Evolutionary conservation across 2,329 filamentous ascomycete species (phyloP), one percentile per base, ranked within the genome.

Genomic region (Aspergillus aculeatus): DNA sequence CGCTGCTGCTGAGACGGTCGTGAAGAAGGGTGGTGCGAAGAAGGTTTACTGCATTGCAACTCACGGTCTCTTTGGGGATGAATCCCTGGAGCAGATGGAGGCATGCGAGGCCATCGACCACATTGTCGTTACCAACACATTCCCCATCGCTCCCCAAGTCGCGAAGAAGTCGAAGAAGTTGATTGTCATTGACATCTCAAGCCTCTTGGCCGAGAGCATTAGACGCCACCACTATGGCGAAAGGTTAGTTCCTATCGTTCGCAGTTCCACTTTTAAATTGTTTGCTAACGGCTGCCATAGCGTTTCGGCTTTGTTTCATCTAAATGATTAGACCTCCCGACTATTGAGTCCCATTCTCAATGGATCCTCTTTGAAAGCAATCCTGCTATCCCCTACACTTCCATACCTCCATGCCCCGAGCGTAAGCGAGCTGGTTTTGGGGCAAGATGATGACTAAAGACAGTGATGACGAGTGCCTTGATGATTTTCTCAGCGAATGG

Each of bases 1-100:
- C 67, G 94, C 94, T 5, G 95, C 95, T 6, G 95, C 95, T 12
- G 95, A 99, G 81, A 96, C 93, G 1, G 94, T 96, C 2, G 91
- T 96, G 56, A 98, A 98, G 82, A 87, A 90, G 64, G 96, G 95
- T 65, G 86, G 87, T 49, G 95, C 95, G 1, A 96, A 91, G 68
- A 95, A 90, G 77, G 95, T 99, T 38, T 98, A 96, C 78, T 96
- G 92, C 82, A 96, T 99, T 80, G 95, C 94, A 7, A 98, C 95
- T 0, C 95, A 99, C 71, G 95, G 93, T 47, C 85, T 99, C 38
- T 98, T 99, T 75, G 93, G 93, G 23, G 90, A 88, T 50, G 91
- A 97, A 72, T 91, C 90, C 65, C 84, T 99, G 16, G 89, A 92
- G 69, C 91, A 97, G 75, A 86, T 99, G 80, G 89, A 96, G 75